Base-by-base conservation (phyloP, 2,329 filamentous ascomycete species). In the Arthrobotrys entomopaga region DNA sequence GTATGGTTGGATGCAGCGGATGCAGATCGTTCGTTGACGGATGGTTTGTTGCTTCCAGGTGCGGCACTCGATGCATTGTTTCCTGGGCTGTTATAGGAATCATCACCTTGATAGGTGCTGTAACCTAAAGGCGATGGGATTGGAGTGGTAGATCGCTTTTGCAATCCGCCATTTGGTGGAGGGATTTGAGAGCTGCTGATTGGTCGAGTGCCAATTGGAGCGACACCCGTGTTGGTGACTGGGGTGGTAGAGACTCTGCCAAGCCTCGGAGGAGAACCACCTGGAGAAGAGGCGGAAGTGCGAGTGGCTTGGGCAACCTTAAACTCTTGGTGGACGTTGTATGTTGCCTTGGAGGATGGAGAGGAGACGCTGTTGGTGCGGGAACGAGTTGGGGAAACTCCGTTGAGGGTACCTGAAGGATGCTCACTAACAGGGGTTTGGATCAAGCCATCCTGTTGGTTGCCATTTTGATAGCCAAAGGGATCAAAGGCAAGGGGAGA, bases 181-280 rank as follows among this genome's bases (percentile, higher is more conserved):
- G 84, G 80, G 22, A 84, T 83, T 74, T 87, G 85, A 46, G 83
- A 81, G 26, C 80, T 81, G 43, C 80, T 77, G 34, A 82, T 83
- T 2, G 94, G 94, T 50, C 95, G 90, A 69, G 94, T 97, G 77
- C 95, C 95, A 78, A 98, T 98, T 16, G 95, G 94, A 20, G 93
- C 94, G 61, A 98, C 93, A 3, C 90, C 85, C 67, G 86, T 85
- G 65, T 86, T 86, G 57, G 84, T 86, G 85, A 56, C 83, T 84
- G 76, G 87, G 81, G 83, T 84, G 73, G 82, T 86, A 29, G 85
- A 83, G 42, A 88, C 86, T 60, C 88, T 86, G 76, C 88, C 86
- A 66, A 86, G 83, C 49, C 89, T 88, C 64, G 92, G 91, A 48
- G 93, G 91, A 5, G 93, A 96, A 46, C 88, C 90, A 66, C 90